Base-by-base conservation (phyloP, 2,329 filamentous ascomycete genomes). In the Curvularia eragrostidis region DNA sequence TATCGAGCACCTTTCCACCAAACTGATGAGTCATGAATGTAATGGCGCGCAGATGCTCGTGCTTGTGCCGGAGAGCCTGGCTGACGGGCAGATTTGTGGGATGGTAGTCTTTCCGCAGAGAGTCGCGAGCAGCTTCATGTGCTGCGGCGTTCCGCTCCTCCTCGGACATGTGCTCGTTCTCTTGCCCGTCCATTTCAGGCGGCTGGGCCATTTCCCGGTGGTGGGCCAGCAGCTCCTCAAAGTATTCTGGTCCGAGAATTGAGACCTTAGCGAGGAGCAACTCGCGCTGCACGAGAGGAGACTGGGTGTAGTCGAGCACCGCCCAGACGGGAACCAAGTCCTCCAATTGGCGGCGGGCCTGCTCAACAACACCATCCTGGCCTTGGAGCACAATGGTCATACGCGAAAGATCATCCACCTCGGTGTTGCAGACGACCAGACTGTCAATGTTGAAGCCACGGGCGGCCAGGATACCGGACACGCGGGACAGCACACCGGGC, bases 371-470 rank as follows among this genome's bases (percentile, higher is more conserved):
- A 53, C 94, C 94, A 72, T 98, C 95, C 80, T 97, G 93, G 13
- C 95, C 95, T 54, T 93, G 93, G 51, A 99, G 85, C 65, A 99
- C 95, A 73, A 99, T 98, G 56, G 95, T 99, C 95, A 99, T 99
- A 75, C 95, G 93, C 32, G 92, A 97, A 52, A 99, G 84, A 73
- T 99, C 95, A 70, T 94, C 91, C 24, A 99, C 93, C 80, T 99
- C 95, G 62, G 95, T 99, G 79, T 91, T 95, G 83, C 95, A 99
- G 61, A 99, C 95, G 54, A 99, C 95, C 63, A 99, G 84, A 53
- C 91, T 96, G 84, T 99, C 95, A 73, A 99, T 99, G 83, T 99
- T 99, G 87, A 99, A 99, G 65, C 95, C 95, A 58, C 95, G 88
- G 42, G 95, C 95, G 12, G 95, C 95, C 32, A 99, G 84, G 74